These are phyloP conservation scores for Phyllosticta citriasiana DNA, from an alignment of 2,329 filamentous ascomycete genomes.

Conservation along the genomic window DNA sequence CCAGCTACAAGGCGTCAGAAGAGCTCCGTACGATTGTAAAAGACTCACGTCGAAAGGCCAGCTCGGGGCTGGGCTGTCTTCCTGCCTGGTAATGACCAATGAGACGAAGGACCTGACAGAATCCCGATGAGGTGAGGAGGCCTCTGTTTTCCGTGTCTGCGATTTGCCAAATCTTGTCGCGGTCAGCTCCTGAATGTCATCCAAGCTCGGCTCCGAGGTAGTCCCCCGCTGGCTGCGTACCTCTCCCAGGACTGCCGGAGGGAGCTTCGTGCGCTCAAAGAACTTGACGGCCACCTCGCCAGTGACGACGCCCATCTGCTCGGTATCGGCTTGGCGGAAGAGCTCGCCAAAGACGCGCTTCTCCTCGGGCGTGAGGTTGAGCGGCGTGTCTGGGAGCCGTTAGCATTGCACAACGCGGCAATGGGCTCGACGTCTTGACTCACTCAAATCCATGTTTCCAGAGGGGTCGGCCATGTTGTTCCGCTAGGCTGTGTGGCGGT, in stretches of 20 bases:
- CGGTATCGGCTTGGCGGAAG: conserved; percentile 85
- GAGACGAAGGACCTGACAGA: conserved; percentile 83
- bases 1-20: conserved; percentile 41
- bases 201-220: not conserved
- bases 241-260: conserved; percentile 68
- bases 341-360: conserved; percentile 89
- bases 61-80: conserved; percentile 66
- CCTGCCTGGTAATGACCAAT: conserved; percentile 93
- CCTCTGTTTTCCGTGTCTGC: conserved; percentile 94
- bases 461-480: conserved; percentile 29
- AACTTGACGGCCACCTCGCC: conserved; percentile 95
- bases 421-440: conserved; percentile 14
- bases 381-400: conserved; percentile 41
- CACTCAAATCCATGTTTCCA: conserved; percentile 26
- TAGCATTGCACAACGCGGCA: conserved; percentile 11
- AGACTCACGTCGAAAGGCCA: conserved; percentile 64
- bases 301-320: conserved; percentile 85
- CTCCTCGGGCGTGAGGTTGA: conserved; percentile 84
- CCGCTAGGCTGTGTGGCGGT: conserved; percentile 7
- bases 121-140: conserved; percentile 83
- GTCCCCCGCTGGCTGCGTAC: conserved; percentile 21
- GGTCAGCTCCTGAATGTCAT: conserved; percentile 7
- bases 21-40: not conserved
- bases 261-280: conserved; percentile 89
- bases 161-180: conserved; percentile 86